These are phyloP conservation scores for Moricandia moricandioides DNA, from an alignment of 345 rosid species.

Conservation along the genomic window DNA sequence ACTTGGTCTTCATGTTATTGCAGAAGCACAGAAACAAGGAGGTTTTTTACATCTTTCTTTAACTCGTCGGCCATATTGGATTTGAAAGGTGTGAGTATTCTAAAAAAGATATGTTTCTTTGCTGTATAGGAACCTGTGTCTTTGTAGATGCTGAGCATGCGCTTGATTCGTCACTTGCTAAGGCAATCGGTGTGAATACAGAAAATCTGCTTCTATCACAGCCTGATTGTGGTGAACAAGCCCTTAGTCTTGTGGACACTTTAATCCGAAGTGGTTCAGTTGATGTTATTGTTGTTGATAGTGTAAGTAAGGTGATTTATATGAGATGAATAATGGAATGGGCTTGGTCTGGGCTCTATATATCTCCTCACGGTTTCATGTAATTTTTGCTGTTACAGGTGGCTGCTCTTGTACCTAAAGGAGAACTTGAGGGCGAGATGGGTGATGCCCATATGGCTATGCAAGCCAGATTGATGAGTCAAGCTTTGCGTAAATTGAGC, in stretches of 20 bases:
- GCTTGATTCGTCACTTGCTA: constrained; percentile 82
- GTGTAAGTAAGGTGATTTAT: constrained; percentile 60
- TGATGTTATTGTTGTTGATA: constrained; percentile 93
- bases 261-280: constrained; percentile 89
- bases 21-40: constrained; percentile 97
- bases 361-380: background rate
- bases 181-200: constrained; percentile 86
- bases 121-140: constrained; percentile 67
- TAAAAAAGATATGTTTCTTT: constrained; percentile 1
- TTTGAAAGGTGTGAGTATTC: background rate
- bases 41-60: constrained; percentile 46
- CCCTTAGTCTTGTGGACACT: constrained; percentile 93
- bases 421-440: constrained; percentile 99
- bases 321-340: background rate
- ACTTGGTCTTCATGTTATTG: constrained; percentile 91
- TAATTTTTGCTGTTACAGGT: constrained; percentile 48
- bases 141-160: constrained; percentile 99
- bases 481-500: constrained; percentile 93
- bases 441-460: constrained; percentile 99
- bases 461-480: constrained; percentile 99
- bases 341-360: background rate
- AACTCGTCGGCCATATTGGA: background rate
- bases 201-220: constrained; percentile 91
- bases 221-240: constrained; percentile 99
- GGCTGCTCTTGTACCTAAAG: constrained; percentile 96